A percentile compares a stretch with the other conserved stretches of the same genome.
Conservation (phyloP, 2,329 filamentous ascomycete species). For the Cladosporium sp. region DNA sequence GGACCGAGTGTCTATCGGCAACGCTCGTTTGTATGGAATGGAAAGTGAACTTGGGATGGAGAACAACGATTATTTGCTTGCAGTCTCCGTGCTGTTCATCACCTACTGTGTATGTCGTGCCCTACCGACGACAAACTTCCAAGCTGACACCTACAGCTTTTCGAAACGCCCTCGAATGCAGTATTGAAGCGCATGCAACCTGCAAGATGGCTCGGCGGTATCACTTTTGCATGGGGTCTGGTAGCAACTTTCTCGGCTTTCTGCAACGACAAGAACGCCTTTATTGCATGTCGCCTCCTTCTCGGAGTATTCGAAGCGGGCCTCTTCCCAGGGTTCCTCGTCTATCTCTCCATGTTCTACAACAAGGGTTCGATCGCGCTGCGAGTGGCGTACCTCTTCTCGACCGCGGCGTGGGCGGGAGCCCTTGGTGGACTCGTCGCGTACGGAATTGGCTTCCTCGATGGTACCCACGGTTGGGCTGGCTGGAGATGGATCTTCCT, state of each 20-base stretch:
- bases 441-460: constrained; percentile 66
- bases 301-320: constrained; percentile 32
- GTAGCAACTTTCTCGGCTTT: constrained; percentile 52
- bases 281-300: constrained; percentile 41
- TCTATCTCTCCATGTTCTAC: constrained; percentile 51
- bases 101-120: constrained; percentile 52
- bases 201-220: constrained; percentile 32
- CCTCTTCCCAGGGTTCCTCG: constrained; percentile 49
- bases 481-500: constrained; percentile 73
- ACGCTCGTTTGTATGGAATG: constrained; percentile 46
- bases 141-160: constrained; percentile 62
- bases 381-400: constrained; percentile 48
- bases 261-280: constrained; percentile 43
- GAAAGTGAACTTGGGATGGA: constrained; percentile 47
- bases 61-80: constrained; percentile 39
- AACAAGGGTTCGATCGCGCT: constrained; percentile 43
- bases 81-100: constrained; percentile 24
- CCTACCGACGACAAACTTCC: too few relatives aligned
- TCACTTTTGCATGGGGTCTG: constrained; percentile 38
- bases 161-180: constrained; percentile 51
- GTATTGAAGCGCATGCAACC: constrained; percentile 51
- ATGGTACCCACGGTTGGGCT: constrained; percentile 60
- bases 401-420: constrained; percentile 48
- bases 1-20: constrained; percentile 47
- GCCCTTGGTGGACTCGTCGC: constrained; percentile 43